Conservation (phyloP, 2,329 filamentous ascomycete genomes). For the Aspergillus fumigatus region DNA sequence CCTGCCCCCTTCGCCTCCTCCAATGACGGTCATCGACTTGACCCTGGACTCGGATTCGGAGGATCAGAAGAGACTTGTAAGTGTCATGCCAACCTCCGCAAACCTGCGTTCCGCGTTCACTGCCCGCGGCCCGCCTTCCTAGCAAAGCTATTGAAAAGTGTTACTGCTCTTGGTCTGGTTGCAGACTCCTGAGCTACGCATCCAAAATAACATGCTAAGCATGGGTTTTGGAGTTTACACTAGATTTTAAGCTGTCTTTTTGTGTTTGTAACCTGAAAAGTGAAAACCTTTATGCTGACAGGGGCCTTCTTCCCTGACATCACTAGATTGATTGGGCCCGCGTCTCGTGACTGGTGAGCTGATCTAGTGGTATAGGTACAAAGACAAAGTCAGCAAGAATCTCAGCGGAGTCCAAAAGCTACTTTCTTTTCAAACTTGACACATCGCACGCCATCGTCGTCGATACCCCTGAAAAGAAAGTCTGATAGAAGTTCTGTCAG, state of each 20-base stretch:
- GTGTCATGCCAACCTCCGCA: neutral
- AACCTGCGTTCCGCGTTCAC: neutral
- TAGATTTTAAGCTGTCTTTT: neutral
- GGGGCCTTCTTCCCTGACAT: neutral
- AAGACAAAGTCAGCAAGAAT: neutral
- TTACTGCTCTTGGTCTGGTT: neutral
- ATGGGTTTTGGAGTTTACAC: neutral
- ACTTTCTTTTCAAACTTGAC: conserved; percentile 8
- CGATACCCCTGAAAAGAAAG: conserved; percentile 16
- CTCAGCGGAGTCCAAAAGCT: neutral
- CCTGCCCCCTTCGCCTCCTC: neutral
- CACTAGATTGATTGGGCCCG: neutral
- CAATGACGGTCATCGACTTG: conserved; percentile 22
- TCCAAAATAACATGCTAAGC: neutral
- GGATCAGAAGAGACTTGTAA: conserved; percentile 5
- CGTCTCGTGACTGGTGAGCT: conserved; percentile 7
- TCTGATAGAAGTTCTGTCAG: conserved; percentile 4
- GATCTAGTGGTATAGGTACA: neutral
- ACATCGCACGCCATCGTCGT: conserved; percentile 12
- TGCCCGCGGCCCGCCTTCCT: neutral
- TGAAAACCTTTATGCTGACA: neutral
- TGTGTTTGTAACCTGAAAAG: neutral
- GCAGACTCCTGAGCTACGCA: too few relatives aligned
- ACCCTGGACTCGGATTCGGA: conserved; percentile 23
- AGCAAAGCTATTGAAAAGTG: neutral